These are phyloP conservation scores for Zygoascus bituminiphila DNA, from an alignment of 805 yeast species.

Conservation along the genomic window DNA sequence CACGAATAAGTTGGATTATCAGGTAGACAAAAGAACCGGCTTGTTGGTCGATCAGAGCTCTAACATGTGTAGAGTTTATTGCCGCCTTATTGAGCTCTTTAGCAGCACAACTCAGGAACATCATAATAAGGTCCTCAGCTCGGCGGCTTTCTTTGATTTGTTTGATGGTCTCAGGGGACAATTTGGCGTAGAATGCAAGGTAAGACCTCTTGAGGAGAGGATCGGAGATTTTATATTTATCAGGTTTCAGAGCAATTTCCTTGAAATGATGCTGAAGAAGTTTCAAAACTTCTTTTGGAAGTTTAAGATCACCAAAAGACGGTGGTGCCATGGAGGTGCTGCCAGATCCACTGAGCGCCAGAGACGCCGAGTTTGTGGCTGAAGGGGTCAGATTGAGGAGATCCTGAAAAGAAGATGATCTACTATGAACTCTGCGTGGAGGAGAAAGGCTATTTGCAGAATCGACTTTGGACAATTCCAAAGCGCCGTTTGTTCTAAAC, in stretches of 20 bases:
- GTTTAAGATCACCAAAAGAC: constrained; percentile 20
- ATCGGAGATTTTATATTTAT: constrained; percentile 23
- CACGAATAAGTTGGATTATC: constrained; percentile 19
- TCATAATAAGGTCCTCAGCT: constrained; percentile 29
- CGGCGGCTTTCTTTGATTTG: constrained; percentile 29
- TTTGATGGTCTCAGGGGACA: constrained; percentile 39
- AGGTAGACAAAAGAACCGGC: constrained; percentile 26
- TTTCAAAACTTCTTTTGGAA: constrained; percentile 25
- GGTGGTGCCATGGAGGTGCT: constrained; percentile 12
- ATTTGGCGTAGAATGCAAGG: constrained; percentile 51
- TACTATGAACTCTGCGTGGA: constrained; percentile 3
- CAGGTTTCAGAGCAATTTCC: constrained; percentile 27
- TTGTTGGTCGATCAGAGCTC: constrained; percentile 20
- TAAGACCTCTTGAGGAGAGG: constrained; percentile 49
- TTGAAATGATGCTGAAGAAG: constrained; percentile 29
- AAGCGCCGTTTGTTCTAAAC: constrained; percentile 35
- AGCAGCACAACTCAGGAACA: constrained; percentile 27
- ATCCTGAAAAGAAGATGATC: constrained; percentile 5
- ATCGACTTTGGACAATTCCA: not conserved
- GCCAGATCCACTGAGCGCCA: not conserved
- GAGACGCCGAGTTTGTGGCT: constrained; percentile 1
- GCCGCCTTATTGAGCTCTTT: constrained; percentile 23
- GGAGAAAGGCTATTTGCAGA: constrained; percentile 1
- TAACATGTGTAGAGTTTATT: constrained; percentile 33
- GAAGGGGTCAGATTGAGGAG: constrained; percentile 2